Evolutionary conservation across 768 basidiomycete species (phyloP).

Genomic region (Leccinum broughii): DNA sequence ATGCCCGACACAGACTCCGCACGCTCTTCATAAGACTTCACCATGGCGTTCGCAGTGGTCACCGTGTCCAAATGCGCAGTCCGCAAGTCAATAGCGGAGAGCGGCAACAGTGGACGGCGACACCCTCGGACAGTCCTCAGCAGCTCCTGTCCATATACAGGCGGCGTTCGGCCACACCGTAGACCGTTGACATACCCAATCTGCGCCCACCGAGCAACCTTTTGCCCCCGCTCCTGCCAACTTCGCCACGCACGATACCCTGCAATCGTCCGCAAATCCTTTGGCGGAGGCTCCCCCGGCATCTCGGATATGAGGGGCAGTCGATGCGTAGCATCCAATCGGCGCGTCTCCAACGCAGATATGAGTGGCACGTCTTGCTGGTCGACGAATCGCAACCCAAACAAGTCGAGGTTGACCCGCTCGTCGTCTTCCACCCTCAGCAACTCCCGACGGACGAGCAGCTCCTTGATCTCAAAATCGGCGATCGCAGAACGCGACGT

Average conservation of each 20-base stretch:
- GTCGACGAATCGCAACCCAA: slow-evolving; percentile 64
- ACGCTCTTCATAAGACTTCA: slow-evolving; percentile 67
- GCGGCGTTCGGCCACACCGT: slow-evolving; percentile 58
- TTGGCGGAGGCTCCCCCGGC: slow-evolving; percentile 65
- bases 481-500: slow-evolving; percentile 75
- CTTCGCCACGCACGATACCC: slow-evolving; percentile 63
- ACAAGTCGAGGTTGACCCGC: slow-evolving; percentile 55
- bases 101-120: slow-evolving; percentile 51
- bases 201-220: slow-evolving; percentile 64
- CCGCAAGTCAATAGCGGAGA: slow-evolving; percentile 42
- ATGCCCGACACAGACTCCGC: slow-evolving; percentile 50
- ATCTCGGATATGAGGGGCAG: slow-evolving; percentile 54
- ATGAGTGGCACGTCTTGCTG: slow-evolving; percentile 54
- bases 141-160: slow-evolving; percentile 47
- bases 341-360: slow-evolving; percentile 51
- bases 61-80: slow-evolving; percentile 44
- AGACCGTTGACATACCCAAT: slow-evolving; percentile 72
- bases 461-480: slow-evolving; percentile 83
- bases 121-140: slow-evolving; percentile 42
- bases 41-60: slow-evolving; percentile 42
- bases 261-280: slow-evolving; percentile 71
- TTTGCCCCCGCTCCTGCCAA: slow-evolving; percentile 48
- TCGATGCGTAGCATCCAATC: slow-evolving; percentile 58
- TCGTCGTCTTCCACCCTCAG: slow-evolving; percentile 55
- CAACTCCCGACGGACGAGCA: slow-evolving; percentile 78